These are phyloP conservation scores for Cruciata laevipes DNA, from an alignment of 257 asterid genomes.

Conservation along the genomic window DNA sequence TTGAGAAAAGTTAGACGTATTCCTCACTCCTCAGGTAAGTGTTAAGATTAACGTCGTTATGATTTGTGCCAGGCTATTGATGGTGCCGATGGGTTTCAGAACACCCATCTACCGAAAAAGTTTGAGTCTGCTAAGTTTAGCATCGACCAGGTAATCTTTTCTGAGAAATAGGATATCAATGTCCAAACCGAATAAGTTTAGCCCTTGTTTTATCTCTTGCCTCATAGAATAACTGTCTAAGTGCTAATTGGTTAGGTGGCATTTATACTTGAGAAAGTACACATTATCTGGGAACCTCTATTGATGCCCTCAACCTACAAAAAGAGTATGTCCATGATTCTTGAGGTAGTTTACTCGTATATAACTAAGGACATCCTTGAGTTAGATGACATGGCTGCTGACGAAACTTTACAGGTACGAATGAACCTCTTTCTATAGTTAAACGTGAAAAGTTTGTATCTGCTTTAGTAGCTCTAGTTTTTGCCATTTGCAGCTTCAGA, in stretches of 20 bases:
- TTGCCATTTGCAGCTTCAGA: constrained; percentile 56
- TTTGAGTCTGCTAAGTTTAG: constrained; percentile 89
- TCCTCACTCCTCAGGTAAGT: neutral
- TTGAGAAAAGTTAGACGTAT: neutral
- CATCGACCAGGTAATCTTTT: constrained; percentile 65
- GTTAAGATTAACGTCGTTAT: neutral
- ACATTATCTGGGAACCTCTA: constrained; percentile 82
- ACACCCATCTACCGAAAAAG: constrained; percentile 73
- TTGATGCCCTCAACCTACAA: constrained; percentile 68
- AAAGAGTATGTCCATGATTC: constrained; percentile 62
- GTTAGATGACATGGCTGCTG: constrained; percentile 94
- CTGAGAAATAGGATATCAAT: neutral
- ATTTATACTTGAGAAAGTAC: constrained; percentile 95
- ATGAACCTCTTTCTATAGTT: neutral
- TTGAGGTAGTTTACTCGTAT: constrained; percentile 66
- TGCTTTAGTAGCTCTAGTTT: constrained; percentile 17
- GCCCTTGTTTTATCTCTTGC: neutral
- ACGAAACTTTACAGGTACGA: constrained; percentile 88
- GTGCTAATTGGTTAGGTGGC: constrained; percentile 52
- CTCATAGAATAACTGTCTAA: constrained; percentile 11
- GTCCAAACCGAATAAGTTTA: neutral
- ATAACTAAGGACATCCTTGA: constrained; percentile 71
- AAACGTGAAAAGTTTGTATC: neutral
- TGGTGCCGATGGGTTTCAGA: constrained; percentile 89
- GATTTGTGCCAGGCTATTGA: constrained; percentile 62